Evolutionary conservation across 495 filamentous ascomycete genomes (phyloP).

Genomic region (Xanthoparmelia taractica): DNA sequence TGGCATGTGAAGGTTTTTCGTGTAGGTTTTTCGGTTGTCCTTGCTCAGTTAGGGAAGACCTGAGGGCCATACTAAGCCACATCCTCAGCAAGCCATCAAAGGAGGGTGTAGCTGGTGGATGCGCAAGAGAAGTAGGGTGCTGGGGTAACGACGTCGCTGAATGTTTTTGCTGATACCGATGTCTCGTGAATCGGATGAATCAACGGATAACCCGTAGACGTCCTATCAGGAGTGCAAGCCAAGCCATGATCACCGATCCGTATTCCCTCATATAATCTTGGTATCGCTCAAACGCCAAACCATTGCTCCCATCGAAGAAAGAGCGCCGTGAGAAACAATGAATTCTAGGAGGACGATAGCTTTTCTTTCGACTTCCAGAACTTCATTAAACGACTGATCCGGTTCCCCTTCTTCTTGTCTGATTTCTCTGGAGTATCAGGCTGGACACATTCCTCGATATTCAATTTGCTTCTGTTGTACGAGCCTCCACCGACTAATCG

Average conservation of each 20-base stretch:
- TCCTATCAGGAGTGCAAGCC: not conserved
- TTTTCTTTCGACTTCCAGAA: conserved; percentile 67
- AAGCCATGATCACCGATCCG: not conserved
- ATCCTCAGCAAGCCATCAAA: not conserved
- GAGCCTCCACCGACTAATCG: conserved; percentile 72
- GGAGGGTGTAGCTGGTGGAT: not conserved
- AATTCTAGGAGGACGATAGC: conserved; percentile 11
- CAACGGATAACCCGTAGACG: conserved; percentile 1
- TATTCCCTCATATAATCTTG: not conserved
- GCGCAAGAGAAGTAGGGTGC: not conserved
- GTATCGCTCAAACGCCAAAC: conserved; percentile 13
- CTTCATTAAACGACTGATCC: conserved; percentile 72
- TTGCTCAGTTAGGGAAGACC: not conserved
- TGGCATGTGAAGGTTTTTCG: not conserved
- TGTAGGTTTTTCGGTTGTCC: not conserved
- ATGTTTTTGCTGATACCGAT: not conserved
- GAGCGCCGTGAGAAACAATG: not conserved
- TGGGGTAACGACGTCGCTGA: not conserved
- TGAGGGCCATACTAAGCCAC: not conserved
- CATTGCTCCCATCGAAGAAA: not conserved
- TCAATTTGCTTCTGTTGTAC: conserved; percentile 73
- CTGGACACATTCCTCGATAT: conserved; percentile 56
- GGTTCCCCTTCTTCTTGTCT: conserved; percentile 60
- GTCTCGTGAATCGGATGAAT: not conserved
- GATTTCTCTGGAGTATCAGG: conserved; percentile 52